Base-by-base conservation (phyloP, 208 protist genomes). In the Leishmania lainsoni region DNA sequence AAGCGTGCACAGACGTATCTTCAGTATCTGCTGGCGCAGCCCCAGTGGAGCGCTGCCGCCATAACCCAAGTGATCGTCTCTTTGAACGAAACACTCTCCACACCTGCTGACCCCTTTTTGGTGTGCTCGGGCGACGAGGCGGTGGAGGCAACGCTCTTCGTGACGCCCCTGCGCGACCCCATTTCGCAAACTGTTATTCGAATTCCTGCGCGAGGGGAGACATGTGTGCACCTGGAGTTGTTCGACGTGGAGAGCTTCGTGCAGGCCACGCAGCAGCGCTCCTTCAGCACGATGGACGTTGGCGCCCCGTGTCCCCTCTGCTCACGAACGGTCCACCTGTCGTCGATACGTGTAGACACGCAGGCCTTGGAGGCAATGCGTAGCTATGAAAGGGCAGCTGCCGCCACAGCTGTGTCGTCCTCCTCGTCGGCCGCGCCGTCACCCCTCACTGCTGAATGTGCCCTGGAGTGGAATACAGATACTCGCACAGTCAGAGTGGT, bases 241-340 rank as follows among this genome's bases (percentile, higher is more conserved):
- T 97, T 97, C 81, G 94, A 97, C 65, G 59, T 93, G n/a, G 78
- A 72, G 48, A 87, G 82, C 39, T 95, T 96, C 82, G 89, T 97
- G 22, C 87, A 83, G 59, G 78, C 85, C 9, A 87, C 81, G 17
- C 86, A 92, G 75, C 87, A 88, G 75, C 78, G 58, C 56, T 78
- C 76, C 42, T 74, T 81, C 16, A 52, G 49, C 71, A 74, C 69
- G 22, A 83, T 79, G 70, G 79, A 82, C 59, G 83, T 82, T 20
- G 83, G 86, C 26, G 82, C 71, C 39, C 75, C 83, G 4, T 96
- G 93, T 66, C 91, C 93, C 22, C 52, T 94, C 48, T 96, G 93
- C 79, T 72, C 80, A 69, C 42, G 51, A 42, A 70, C 76, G 12
- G 76, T 87, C 10, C 76, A 75, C 17, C 71, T 96, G 70, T 61